Evolutionary conservation across 116 monocot genomes (phyloP), one percentile per base, ranked within the genome.

Genomic region (Zostera marina): DNA sequence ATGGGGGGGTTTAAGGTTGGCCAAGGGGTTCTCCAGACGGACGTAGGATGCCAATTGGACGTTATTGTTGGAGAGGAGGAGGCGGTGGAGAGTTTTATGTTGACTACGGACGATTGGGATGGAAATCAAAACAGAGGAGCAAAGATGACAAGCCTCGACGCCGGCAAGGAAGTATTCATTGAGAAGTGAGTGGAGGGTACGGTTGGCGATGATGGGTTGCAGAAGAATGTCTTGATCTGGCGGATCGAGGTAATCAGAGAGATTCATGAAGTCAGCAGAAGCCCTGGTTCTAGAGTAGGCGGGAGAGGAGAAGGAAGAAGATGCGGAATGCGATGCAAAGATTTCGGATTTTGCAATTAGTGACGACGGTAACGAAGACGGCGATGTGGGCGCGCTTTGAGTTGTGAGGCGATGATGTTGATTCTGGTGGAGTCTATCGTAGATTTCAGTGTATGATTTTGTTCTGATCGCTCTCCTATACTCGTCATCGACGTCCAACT

Each of bases 1-100:
- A 6, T 47, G 56, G 6, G 66, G 17, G 12, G 78, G 72, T 21
- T 61, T 76, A 11, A 44, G 44, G 2, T 56, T 4, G 9, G 76
- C 64, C 8, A 92, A 73, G 1, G 87, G 87, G 70, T 92, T 92
- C n/a, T 78, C 78, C 22, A 65, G 73, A 8, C 74, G 66, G 11
- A 73, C 59, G 39, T 60, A 59, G 19, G 59, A 48, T 46, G 67
- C 49, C 14, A 92, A 72, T 22, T 71, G 47, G 0, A 63, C 56
- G 54, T 2, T 22, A 7, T 25, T n/a, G 23, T 12, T 9, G 47
- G 59, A 3, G 15, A n/a, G 26, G 63, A 15, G 3, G 56, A 26
- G 42, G 40, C 44, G 62, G 24, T 4, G n/a, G 54, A 54, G 9
- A 13, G 12, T 26, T 23, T 24, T 10, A 10, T 62, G 38, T 21